A percentile compares a stretch with the other conserved stretches of the same genome.
phyloP scores from a whole-genome alignment of 2,329 filamentous ascomycete genomes.

The Curvularia eragrostidis region DNA sequence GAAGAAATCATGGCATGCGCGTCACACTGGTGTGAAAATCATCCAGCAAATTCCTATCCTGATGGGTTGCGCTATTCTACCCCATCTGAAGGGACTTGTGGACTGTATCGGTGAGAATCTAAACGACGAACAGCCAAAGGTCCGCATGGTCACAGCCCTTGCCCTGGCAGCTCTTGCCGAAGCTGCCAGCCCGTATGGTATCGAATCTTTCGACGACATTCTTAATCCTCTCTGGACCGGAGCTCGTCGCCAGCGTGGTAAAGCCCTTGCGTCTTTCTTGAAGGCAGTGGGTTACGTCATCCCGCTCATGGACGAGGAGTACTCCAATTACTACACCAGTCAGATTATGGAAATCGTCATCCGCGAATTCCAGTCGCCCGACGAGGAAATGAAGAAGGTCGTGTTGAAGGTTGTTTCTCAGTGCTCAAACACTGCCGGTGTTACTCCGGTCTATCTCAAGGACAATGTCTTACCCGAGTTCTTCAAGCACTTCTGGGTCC shows the following conservation, averaged over 20 bases:
- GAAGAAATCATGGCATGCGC: conserved; percentile 98
- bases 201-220: conserved; percentile 98
- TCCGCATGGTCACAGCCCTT: conserved; percentile 92
- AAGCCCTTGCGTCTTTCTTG: conserved; percentile 91
- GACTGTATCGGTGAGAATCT: conserved; percentile 96
- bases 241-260: conserved; percentile 93
- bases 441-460: conserved; percentile 92
- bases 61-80: conserved; percentile 96
- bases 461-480: conserved; percentile 95
- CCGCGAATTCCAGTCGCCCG: conserved; percentile 93
- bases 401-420: conserved; percentile 97
- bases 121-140: conserved; percentile 97
- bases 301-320: conserved; percentile 98
- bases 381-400: conserved; percentile 99
- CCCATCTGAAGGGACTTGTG: conserved; percentile 92
- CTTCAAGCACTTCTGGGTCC: conserved; percentile 98
- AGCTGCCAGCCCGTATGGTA: conserved; percentile 97
- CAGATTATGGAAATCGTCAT: conserved; percentile 99
- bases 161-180: conserved; percentile 95
- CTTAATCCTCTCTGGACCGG: conserved; percentile 97
- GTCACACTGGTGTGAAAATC: conserved; percentile 98
- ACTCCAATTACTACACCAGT: conserved; percentile 97
- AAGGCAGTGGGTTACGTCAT: conserved; percentile 99
- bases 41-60: conserved; percentile 98
- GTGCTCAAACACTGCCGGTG: conserved; percentile 91